These are phyloP conservation scores for Pseudocercospora fijiensis DNA, from an alignment of 2,329 filamentous ascomycete species.

Conservation along the genomic window DNA sequence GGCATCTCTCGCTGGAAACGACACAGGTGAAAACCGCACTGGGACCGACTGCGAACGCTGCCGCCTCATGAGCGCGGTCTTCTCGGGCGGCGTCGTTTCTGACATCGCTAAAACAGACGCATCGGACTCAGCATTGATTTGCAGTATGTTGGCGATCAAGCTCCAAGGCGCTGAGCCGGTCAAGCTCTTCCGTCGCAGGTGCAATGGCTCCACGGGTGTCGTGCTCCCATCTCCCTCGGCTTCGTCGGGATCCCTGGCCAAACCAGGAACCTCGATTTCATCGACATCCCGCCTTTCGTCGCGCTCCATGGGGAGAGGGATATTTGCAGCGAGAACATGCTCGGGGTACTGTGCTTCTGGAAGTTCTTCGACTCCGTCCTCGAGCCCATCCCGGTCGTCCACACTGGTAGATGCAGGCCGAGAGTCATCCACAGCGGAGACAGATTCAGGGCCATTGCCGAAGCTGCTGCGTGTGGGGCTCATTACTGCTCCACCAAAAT, in stretches of 20 bases:
- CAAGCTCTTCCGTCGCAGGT: slow-evolving; percentile 29
- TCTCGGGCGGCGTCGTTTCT: neutral
- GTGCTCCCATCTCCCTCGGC: slow-evolving; percentile 36
- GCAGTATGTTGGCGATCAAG: slow-evolving; percentile 3
- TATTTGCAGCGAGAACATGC: slow-evolving; percentile 52
- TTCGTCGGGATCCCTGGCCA: slow-evolving; percentile 65
- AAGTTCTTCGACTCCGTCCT: slow-evolving; percentile 23
- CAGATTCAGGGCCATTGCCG: slow-evolving; percentile 25
- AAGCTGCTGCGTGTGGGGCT: slow-evolving; percentile 27
- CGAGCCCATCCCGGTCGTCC: slow-evolving; percentile 14
- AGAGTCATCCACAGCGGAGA: slow-evolving; percentile 25
- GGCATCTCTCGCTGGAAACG: neutral
- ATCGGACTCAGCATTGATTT: neutral
- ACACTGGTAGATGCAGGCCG: slow-evolving; percentile 23
- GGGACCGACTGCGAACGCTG: slow-evolving; percentile 32
- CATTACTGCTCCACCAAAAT: slow-evolving; percentile 19
- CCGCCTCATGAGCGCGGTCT: slow-evolving; percentile 25
- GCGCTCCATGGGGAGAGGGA: slow-evolving; percentile 67
- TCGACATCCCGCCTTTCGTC: slow-evolving; percentile 65
- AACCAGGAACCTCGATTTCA: slow-evolving; percentile 76
- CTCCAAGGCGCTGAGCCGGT: slow-evolving; percentile 14
- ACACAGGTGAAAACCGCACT: slow-evolving; percentile 7
- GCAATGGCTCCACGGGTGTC: slow-evolving; percentile 24
- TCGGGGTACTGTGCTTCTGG: slow-evolving; percentile 44
- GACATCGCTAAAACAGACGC: neutral